A percentile compares a stretch with the other conserved stretches of the same genome.
Evolutionary conservation across 768 basidiomycete genomes (phyloP).

Genomic region (Mrakia blollopis): DNA sequence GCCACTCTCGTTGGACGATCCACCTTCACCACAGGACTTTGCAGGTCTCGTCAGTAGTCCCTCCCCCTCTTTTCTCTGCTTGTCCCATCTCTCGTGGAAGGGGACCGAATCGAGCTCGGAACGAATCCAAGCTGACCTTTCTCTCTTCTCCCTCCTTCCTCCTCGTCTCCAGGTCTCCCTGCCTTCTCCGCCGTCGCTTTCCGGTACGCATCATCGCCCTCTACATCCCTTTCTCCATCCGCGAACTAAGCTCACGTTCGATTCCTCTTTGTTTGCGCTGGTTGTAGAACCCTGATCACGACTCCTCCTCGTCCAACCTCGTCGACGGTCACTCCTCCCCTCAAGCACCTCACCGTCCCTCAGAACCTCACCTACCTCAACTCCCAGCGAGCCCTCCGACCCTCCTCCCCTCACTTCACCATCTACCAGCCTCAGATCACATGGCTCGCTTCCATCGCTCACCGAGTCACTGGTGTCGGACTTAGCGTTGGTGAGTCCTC

Average conservation of each 20-base stretch:
- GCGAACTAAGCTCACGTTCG: not conserved
- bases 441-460: conserved; percentile 76
- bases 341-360: conserved; percentile 38
- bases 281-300: conserved; percentile 21
- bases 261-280: not conserved
- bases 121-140: not conserved
- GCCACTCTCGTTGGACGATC: conserved; percentile 31
- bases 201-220: not conserved
- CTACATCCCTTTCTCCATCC: not conserved
- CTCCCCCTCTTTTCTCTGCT: not conserved
- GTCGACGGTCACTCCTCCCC: conserved; percentile 31
- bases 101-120: not conserved
- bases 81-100: not conserved
- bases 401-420: conserved; percentile 88
- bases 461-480: conserved; percentile 77
- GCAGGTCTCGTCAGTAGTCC: conserved; percentile 10
- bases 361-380: conserved; percentile 62
- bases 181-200: conserved; percentile 13
- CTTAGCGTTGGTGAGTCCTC: conserved; percentile 61
- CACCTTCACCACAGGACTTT: conserved; percentile 16
- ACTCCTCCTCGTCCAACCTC: conserved; percentile 20
- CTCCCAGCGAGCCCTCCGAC: conserved; percentile 78
- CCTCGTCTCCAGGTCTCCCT: not conserved
- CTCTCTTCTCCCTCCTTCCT: not conserved
- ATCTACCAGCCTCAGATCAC: conserved; percentile 96